Evolutionary conservation across 2,329 filamentous ascomycete genomes (phyloP).

Genomic region (Tolypocladium nubicola): DNA sequence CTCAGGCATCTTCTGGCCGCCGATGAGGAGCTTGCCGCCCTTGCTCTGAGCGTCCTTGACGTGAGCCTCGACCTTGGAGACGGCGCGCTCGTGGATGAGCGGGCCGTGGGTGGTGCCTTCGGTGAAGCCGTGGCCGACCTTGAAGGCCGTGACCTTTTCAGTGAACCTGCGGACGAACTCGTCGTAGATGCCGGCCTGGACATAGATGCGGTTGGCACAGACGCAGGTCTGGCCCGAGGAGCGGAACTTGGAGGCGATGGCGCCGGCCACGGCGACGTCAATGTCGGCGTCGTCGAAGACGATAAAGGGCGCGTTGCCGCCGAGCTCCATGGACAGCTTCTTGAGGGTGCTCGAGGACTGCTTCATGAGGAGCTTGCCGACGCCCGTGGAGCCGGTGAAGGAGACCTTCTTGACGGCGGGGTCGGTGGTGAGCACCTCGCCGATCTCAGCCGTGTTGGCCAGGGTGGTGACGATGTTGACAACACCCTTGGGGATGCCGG

Average conservation of each 20-base stretch:
- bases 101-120: conserved; percentile 67
- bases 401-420: conserved; percentile 78
- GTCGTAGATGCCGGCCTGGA: conserved; percentile 71
- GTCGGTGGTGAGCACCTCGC: conserved; percentile 60
- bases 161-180: conserved; percentile 58
- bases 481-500: conserved; percentile 82
- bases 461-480: conserved; percentile 79
- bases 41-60: conserved; percentile 70
- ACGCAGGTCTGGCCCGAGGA: conserved; percentile 94
- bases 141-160: conserved; percentile 63
- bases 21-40: conserved; percentile 63
- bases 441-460: conserved; percentile 70
- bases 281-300: conserved; percentile 93
- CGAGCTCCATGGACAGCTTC: conserved; percentile 76
- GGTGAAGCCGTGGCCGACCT: conserved; percentile 64
- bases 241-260: conserved; percentile 83
- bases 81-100: conserved; percentile 74
- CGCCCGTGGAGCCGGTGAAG: conserved; percentile 73
- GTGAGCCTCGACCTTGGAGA: conserved; percentile 69
- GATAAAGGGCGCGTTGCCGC: conserved; percentile 92
- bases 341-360: conserved; percentile 80
- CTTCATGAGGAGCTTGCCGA: conserved; percentile 74
- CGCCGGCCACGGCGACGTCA: conserved; percentile 72
- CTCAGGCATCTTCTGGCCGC: conserved; percentile 63
- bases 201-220: conserved; percentile 73